Base-by-base conservation (phyloP, 106 monocot species). In the Allium fistulosum region DNA sequence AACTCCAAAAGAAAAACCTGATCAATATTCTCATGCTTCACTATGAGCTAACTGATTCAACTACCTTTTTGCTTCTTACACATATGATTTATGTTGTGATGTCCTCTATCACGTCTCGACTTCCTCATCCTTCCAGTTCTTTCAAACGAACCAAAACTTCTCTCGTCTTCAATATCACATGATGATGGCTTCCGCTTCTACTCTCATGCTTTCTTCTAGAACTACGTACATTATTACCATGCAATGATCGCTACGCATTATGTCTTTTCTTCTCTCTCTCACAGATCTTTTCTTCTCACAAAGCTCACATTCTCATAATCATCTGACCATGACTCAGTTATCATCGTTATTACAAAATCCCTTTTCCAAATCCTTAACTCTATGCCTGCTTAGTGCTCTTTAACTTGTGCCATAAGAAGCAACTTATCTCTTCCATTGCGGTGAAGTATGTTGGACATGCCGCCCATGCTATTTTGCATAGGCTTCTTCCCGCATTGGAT, bases 331-430 rank as follows among this genome's bases (percentile, higher is more conserved):
- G 65, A 71, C 47, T 62, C 59, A 46, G 22, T 84, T 58, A 9
- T 52, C 58, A 27, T 65, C 61, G 10, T 72, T 77, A 6, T 77
- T 79, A 49, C 81, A 76, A 67, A 61, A 77, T 27, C 77, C 93
- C 63, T 84, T 78, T 81, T 93, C 93, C 22, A 86, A 61, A 65
- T 84, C 83, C 62, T 83, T 55, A 17, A 72, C 74, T 17, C 71
- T 75, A 22, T 49, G 76, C 18, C 79, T 81, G 13, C 48, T 84
- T 86, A 0, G 89, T 84, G 66, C 80, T 80, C 69, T 74, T 89
- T n/a, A 89, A 51, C 52, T 93, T 93, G 78, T 84, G 78, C 85
- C 85, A 93, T 15, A 88, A 63, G 48, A 93, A 86, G 51, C 81
- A 89, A 47, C 62, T 67, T 7, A 86, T 75, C 7, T 83, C 81